phyloP scores from a whole-genome alignment of 2,329 filamentous ascomycete genomes.

The Coniochaeta sp. region DNA sequence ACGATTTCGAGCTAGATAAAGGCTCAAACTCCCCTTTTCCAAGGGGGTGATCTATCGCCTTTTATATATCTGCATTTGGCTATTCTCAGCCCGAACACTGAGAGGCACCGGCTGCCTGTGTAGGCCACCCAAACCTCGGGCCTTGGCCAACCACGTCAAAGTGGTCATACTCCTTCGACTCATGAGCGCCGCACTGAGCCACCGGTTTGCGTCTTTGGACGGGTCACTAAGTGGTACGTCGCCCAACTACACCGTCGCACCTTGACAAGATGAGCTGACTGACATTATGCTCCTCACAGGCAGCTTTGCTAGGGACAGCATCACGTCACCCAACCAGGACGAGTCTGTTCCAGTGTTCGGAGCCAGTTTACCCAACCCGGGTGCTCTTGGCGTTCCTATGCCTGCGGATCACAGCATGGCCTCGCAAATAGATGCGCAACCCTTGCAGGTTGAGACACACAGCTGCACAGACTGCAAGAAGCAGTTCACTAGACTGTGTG shows the following conservation, averaged over 20 bases:
- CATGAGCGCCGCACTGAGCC: not conserved
- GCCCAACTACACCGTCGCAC: not conserved
- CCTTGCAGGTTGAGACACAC: not conserved
- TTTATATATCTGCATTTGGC: not conserved
- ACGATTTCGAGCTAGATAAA: not conserved
- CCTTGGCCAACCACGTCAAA: not conserved
- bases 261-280: not conserved
- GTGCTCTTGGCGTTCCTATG: not conserved
- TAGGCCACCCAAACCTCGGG: not conserved
- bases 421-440: not conserved
- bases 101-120: not conserved
- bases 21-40: not conserved
- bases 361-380: not conserved
- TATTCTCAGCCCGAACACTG: not conserved
- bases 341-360: not conserved
- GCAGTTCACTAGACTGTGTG: conserved; percentile 14
- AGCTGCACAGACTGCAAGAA: conserved; percentile 11
- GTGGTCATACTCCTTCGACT: not conserved
- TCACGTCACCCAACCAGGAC: not conserved
- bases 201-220: not conserved
- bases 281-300: not conserved
- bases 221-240: not conserved
- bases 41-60: not conserved
- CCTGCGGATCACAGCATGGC: not conserved
- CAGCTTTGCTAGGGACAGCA: not conserved